Base-by-base conservation (phyloP, 257 asterid species). In the Nyctanthes arbortristis region DNA sequence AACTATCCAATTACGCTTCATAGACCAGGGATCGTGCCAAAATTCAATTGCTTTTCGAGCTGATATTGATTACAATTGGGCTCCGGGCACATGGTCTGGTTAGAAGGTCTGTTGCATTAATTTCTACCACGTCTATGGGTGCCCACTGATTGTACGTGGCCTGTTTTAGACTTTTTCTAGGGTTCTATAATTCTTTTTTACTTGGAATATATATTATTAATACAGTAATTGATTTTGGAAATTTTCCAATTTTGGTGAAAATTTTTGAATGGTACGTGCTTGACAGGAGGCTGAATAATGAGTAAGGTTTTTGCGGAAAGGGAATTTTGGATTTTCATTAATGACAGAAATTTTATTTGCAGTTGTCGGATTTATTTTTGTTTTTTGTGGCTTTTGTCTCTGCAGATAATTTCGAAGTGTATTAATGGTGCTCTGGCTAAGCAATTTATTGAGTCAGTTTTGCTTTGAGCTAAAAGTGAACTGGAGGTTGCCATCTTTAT, bases 391-490 rank as follows among this genome's bases (percentile, higher is more conserved):
- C n/a, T 1, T 22, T 9, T 45, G 20, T 52, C 13, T 24, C 22
- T 52, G 30, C 29, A 22, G 59, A 52, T 52, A 22, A 52, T 24
- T 22, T 52, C 16, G 30, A 52, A 8, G 59, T 52, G 59, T 20
- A 49, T 49, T 49, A 20, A 20, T 7, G 58, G 58, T 8, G 58
- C 28, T 22, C 13, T 49, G 28, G 58, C 29, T 52, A 52, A 9
- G 59, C 59, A 52, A 22, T 20, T 52, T 52, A 52, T 20, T 22
- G n/a, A n/a, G 20, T 52, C 59, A 52, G 59, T 52, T 52, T 52
- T 52, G 28, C 59, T 5, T 22, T 52, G 59, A 52, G 29, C 59
- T 47, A 18, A 47, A 45, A 18, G 56, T 20, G 56, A 47, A 47
- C 18, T 47, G 5, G 12, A 5, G 27, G 24, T 24, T n/a, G 7